Conservation (phyloP, 345 rosid species). For the Eutrema yunnanense region DNA sequence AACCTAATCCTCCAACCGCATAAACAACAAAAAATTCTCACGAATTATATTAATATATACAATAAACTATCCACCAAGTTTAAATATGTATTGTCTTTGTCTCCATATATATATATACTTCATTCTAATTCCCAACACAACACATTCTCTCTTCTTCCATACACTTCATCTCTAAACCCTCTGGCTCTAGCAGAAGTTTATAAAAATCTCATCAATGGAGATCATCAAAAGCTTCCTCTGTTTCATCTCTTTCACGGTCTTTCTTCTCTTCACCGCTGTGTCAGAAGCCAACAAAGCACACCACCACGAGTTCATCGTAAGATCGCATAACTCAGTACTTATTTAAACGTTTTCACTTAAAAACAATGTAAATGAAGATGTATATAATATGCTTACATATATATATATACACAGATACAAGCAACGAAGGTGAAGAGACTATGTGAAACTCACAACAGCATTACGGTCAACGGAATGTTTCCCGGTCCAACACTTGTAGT, state of each 20-base stretch:
- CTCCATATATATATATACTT: constrained; percentile 21
- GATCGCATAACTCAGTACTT: not conserved
- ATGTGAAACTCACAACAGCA: constrained; percentile 66
- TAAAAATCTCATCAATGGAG: constrained; percentile 3
- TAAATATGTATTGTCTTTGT: not conserved
- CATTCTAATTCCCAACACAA: constrained; percentile 9
- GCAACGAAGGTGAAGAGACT: constrained; percentile 85
- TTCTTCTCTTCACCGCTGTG: constrained; percentile 36
- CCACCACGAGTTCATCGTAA: constrained; percentile 70
- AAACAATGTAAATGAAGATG: not conserved
- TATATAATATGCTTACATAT: not conserved
- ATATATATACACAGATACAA: constrained; percentile 58
- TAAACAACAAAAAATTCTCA: not conserved
- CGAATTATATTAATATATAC: not conserved
- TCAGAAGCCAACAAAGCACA: constrained; percentile 48
- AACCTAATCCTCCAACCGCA: constrained; percentile 33
- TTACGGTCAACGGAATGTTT: constrained; percentile 89
- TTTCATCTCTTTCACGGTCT: constrained; percentile 18
- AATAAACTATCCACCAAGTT: constrained; percentile 6
- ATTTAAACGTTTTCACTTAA: not conserved
- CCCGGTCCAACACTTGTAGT: constrained; percentile 89
- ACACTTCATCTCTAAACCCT: constrained; percentile 12
- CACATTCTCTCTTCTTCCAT: not conserved
- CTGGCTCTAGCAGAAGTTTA: not conserved
- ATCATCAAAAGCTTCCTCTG: constrained; percentile 16